Evolutionary conservation across 768 basidiomycete species (phyloP), one percentile per base, ranked within the genome.

Genomic region (Austroboletus festivus): DNA sequence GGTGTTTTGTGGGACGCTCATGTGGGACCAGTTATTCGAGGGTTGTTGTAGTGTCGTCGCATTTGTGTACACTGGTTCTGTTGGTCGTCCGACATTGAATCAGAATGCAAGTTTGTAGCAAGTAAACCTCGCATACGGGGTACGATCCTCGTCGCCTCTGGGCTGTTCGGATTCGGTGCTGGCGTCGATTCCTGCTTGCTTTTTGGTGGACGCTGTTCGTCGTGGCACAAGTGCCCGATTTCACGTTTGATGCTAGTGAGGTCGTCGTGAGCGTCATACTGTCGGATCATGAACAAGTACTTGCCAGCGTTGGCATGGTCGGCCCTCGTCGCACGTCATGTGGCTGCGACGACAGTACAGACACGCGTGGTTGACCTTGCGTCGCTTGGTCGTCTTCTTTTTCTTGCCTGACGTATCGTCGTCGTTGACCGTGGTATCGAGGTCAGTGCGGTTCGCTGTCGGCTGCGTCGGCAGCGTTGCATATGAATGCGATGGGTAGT

Each of bases 341-440:
- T 89, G 89, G 74, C 89, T 92, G 51, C 90, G 75, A 63, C 92
- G 78, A 70, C 93, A 96, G 68, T 94, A 96, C 37, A 96, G 72
- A 64, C 93, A 96, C 5, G 93, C 93, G 71, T 93, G 91, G 66
- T 91, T 91, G 50, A 91, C 89, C 66, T 93, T 93, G 47, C 89
- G 73, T 53, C 90, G 72, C 69, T 88, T 89, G 11, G 80, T 60
- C 22, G 60, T 53, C 50, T 73, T 73, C 59, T 69, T 71, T 67
- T 73, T 77, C 62, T 68, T 72, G 10, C 61, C 61, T 18, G 59
- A 54, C 34, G 52, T 53, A 18, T 65, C 62, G 24, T 68, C 60
- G 23, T 68, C 72, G 52, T 69, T 69, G 6, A 38, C 68, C 65
- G 22, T 53, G 52, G 23, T n/a, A n/a, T 67, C 65, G 47, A 56